Percentiles rank a stretch among this genome's conserved stretches.
Evolutionary conservation across 495 filamentous ascomycete genomes (phyloP).

Genomic region (Pyrenula aspistea): DNA sequence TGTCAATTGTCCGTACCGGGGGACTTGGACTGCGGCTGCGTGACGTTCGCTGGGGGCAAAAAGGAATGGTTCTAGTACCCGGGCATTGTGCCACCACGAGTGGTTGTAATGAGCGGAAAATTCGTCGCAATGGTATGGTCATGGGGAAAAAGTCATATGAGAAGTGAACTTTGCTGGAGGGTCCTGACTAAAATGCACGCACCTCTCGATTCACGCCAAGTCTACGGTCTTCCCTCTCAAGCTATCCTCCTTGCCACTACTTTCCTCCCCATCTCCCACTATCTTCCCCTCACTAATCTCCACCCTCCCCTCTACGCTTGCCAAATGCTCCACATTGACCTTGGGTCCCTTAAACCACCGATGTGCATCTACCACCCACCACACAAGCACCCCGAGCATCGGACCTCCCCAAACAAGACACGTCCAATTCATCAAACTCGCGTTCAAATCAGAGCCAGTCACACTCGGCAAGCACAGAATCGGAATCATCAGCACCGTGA

Average conservation of each 20-base stretch:
- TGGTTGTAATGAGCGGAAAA: no score
- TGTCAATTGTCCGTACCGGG: no score
- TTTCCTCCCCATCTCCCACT: not conserved
- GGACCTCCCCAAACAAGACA: constrained; percentile 61
- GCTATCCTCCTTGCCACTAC: not conserved
- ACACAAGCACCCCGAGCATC: constrained; percentile 49
- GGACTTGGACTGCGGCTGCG: no score
- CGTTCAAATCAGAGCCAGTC: constrained; percentile 43
- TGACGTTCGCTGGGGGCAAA: no score
- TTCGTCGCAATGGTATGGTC: no score
- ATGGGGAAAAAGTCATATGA: no score
- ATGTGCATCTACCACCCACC: constrained; percentile 59
- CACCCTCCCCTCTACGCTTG: not conserved
- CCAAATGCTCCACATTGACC: constrained; percentile 34
- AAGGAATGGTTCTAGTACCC: no score
- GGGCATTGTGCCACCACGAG: no score
- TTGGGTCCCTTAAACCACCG: constrained; percentile 73
- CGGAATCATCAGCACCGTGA: constrained; percentile 62
- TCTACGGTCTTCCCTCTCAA: not conserved
- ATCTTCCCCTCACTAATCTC: not conserved
- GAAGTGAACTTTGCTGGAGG: no score
- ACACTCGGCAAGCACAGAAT: constrained; percentile 59
- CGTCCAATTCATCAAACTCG: constrained; percentile 64
- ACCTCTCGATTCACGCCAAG: not conserved
- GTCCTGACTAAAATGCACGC: no score